phyloP scores from a whole-genome alignment of 1,284 basidiomycete genomes.

The Mycena sp. region DNA sequence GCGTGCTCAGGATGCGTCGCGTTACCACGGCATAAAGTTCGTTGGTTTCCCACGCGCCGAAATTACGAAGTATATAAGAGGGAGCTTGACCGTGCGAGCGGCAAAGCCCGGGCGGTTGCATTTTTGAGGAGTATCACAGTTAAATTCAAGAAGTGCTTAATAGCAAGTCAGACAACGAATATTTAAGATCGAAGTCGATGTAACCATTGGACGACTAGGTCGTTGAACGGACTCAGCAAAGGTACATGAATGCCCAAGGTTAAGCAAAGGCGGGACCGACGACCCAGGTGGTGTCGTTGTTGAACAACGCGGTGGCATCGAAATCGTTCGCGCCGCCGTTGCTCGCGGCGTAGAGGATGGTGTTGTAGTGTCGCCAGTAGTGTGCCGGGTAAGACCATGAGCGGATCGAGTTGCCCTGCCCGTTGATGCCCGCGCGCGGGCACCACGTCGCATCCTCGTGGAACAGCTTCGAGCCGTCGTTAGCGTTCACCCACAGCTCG shows the following conservation, averaged over 20 bases:
- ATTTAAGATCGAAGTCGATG: too few species aligned
- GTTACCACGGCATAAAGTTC: too few species aligned
- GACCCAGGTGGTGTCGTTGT: conserved; percentile 6
- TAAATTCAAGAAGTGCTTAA: too few species aligned
- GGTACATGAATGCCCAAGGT: background rate
- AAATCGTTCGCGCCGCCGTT: conserved; percentile 8
- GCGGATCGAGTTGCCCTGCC: conserved; percentile 18
- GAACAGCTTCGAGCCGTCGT: conserved; percentile 18
- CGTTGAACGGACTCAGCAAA: too few species aligned
- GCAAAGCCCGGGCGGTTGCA: too few species aligned
- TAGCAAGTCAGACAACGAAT: too few species aligned
- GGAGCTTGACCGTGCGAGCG: too few species aligned
- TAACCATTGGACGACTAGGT: too few species aligned
- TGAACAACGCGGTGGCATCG: conserved; percentile 4
- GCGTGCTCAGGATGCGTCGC: too few species aligned
- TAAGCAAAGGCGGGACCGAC: conserved; percentile 13
- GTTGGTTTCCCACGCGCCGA: too few species aligned
- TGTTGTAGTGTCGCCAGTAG: conserved; percentile 17
- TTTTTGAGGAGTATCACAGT: too few species aligned
- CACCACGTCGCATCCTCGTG: conserved; percentile 14
- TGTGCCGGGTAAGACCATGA: conserved; percentile 10
- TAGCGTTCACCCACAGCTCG: conserved; percentile 12
- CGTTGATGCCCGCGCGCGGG: conserved; percentile 13
- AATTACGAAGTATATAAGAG: too few species aligned
- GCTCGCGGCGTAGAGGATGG: conserved; percentile 9